Evolutionary conservation across 1,284 basidiomycete genomes (phyloP), one percentile per base, ranked within the genome.

Genomic region (Heliocybe sulcata): DNA sequence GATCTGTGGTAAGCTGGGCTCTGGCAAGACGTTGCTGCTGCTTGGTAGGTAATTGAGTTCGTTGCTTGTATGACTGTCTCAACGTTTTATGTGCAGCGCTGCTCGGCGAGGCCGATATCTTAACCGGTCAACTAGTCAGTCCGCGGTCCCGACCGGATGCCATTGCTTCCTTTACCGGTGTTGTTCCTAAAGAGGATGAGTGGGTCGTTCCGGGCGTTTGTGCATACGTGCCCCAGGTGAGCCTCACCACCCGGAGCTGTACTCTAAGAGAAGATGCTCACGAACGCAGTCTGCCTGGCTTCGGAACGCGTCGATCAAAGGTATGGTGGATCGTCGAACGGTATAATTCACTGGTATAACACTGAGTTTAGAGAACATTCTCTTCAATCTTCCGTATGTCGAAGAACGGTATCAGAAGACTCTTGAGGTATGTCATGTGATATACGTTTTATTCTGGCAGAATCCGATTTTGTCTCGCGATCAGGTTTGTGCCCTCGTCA

Each of bases 281-380:
- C 26, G n/a, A 12, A 31, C 31, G 26, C 56, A 83, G 77, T 73
- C 77, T 26, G 81, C 88, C 16, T 94, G 92, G 92, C 77, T 97
- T 33, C 85, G 93, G 55, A 97, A 97, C 66, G 94, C 92, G 0
- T 92, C 90, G 2, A 94, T 98, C 69, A 88, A 87, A 77, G 86
- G 85, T 85, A 53, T 19, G 11, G 12, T 52, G 54, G 29, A 52
- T 35, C 29, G 49, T 38, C 19, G 38, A 31, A 50, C 42, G 26
- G 31, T 42, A 16, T n/a, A 52, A 48, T 48, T 14, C 9, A 25
- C 16, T n/a, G n/a, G n/a, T n/a, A n/a, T n/a, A 52, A 33, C 35
- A 29, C 31, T 26, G 29, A 31, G 3, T 53, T 10, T 51, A 87
- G 92, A 96, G 51, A 98, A 98, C 62, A 96, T 98, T 59, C 70